Conservation (phyloP, 1,284 basidiomycete genomes). For the Apiotrichum sp. region DNA sequence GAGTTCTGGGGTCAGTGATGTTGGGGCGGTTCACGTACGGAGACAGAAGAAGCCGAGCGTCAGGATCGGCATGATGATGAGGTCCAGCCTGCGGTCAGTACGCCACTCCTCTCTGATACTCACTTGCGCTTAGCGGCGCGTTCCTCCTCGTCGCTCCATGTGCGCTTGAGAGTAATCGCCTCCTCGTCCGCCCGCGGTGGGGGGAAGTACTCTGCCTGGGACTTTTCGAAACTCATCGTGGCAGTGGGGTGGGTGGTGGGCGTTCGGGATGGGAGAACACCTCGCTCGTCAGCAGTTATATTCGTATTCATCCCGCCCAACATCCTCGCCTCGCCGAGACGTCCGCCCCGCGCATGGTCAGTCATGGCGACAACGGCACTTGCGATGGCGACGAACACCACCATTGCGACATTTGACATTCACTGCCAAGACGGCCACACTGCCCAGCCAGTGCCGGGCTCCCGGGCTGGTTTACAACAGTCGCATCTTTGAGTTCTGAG, state of each 20-base stretch:
- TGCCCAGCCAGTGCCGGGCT: too few relatives aligned
- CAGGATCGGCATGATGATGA: conserved; percentile 30
- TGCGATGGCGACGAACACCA: not conserved
- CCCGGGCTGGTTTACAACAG: too few relatives aligned
- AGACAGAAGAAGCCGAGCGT: conserved; percentile 34
- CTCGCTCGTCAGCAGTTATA: too few relatives aligned
- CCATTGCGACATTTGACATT: not conserved
- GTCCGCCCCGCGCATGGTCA: too few relatives aligned
- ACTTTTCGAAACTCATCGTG: not conserved
- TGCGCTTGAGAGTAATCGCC: conserved; percentile 4
- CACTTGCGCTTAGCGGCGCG: conserved; percentile 24
- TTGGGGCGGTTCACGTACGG: conserved; percentile 3
- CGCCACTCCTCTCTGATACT: conserved; percentile 9
- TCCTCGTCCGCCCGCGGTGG: not conserved
- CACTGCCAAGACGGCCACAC: too few relatives aligned
- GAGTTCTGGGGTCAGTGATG: conserved; percentile 5
- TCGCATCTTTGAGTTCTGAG: too few relatives aligned
- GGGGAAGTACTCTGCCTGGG: not conserved
- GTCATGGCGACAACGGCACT: not conserved
- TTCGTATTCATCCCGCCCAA: too few relatives aligned
- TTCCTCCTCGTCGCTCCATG: conserved; percentile 15
- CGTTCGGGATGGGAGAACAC: too few relatives aligned
- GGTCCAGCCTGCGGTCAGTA: conserved; percentile 21
- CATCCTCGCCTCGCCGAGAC: too few relatives aligned
- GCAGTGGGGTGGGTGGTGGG: too few relatives aligned